phyloP scores from a whole-genome alignment of 306 rosid genomes.

The Amphicarpaea edgeworthii region DNA sequence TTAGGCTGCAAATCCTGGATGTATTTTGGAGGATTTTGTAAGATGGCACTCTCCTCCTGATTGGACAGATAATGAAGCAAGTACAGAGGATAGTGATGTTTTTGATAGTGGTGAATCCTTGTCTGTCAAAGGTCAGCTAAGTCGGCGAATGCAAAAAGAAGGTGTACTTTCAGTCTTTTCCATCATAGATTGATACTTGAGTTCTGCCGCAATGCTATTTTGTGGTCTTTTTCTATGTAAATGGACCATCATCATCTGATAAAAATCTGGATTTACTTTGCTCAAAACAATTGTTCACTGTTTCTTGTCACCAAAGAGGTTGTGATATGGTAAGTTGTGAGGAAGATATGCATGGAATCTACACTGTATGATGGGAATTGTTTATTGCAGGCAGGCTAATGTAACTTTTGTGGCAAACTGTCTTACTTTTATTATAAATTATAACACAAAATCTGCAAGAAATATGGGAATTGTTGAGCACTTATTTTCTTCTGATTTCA shows the following conservation, averaged over 20 bases:
- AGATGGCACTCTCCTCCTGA: conserved; percentile 99
- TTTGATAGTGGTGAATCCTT: conserved; percentile 54
- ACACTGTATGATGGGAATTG: conserved; percentile 1
- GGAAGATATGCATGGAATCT: conserved; percentile 22
- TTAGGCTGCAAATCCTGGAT: conserved; percentile 99
- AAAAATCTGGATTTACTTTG: conserved; percentile 16
- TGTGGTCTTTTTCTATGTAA: background rate
- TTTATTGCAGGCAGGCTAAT: conserved; percentile 2
- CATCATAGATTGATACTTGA: conserved; percentile 34
- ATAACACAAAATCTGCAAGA: conserved; percentile 17
- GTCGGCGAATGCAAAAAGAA: conserved; percentile 97
- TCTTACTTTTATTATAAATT: conserved; percentile 25
- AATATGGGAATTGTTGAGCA: conserved; percentile 7
- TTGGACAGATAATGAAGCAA: conserved; percentile 79
- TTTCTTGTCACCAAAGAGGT: conserved; percentile 26
- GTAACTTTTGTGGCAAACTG: conserved; percentile 18
- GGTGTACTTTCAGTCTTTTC: conserved; percentile 56
- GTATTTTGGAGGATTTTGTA: conserved; percentile 98
- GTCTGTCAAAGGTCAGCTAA: conserved; percentile 78
- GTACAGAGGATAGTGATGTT: conserved; percentile 59
- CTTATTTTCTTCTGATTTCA: conserved; percentile 23
- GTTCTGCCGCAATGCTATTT: conserved; percentile 38
- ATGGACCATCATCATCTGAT: conserved; percentile 26
- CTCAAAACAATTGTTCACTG: conserved; percentile 35
- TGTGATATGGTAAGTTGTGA: conserved; percentile 18